Conservation (phyloP, 768 basidiomycete species). For the Pulveroboletus ravenelii region DNA sequence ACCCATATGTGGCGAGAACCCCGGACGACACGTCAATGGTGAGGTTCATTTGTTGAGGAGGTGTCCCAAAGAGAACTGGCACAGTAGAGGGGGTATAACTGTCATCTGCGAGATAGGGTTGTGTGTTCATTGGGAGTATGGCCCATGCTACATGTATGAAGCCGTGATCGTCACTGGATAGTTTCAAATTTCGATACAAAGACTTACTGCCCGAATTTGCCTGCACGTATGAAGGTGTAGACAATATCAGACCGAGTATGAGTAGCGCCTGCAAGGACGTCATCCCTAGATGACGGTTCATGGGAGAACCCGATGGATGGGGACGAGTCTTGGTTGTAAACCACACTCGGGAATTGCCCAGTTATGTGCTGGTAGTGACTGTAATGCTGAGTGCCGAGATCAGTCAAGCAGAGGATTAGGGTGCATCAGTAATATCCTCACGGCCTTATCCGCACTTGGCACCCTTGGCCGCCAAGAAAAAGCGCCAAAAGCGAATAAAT, state of each 20-base stretch:
- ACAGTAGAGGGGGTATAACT: constrained; percentile 11
- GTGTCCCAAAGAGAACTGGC: constrained; percentile 22
- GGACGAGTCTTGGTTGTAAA: too few relatives aligned
- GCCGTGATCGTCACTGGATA: background rate
- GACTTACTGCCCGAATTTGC: constrained; percentile 16
- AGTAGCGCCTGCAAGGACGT: background rate
- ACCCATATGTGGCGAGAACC: constrained; percentile 12
- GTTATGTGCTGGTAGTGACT: too few relatives aligned
- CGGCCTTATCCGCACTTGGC: too few relatives aligned
- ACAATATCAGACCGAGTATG: constrained; percentile 1
- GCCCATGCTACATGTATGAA: constrained; percentile 22
- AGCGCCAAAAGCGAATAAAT: too few relatives aligned
- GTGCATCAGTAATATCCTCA: too few relatives aligned
- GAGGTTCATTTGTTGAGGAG: constrained; percentile 25
- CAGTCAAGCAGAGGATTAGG: too few relatives aligned
- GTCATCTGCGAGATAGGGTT: constrained; percentile 11
- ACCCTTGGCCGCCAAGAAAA: too few relatives aligned
- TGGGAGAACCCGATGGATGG: background rate
- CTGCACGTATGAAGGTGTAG: constrained; percentile 1
- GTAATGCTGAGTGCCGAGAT: too few relatives aligned
- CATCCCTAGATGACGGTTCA: background rate
- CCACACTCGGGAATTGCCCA: too few relatives aligned
- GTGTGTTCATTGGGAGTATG: constrained; percentile 21
- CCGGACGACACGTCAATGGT: constrained; percentile 17
- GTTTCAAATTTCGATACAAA: background rate